These are phyloP conservation scores for Fusarium foetens DNA, from an alignment of 2,329 filamentous ascomycete genomes.

Conservation along the genomic window DNA sequence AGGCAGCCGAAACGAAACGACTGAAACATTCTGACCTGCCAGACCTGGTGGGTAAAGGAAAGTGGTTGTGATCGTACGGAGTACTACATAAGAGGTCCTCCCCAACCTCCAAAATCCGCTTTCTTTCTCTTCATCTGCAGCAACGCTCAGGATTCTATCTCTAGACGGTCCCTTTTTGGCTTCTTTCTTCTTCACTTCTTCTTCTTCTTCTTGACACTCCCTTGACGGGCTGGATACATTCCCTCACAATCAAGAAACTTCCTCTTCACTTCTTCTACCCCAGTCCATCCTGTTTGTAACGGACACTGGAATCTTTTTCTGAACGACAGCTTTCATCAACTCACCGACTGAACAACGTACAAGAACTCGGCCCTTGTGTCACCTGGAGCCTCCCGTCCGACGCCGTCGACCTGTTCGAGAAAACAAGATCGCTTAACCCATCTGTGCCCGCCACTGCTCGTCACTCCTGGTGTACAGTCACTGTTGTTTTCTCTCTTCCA, in stretches of 20 bases:
- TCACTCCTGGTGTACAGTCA: constrained; percentile 25
- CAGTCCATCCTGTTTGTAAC: constrained; percentile 26
- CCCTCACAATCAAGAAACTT: constrained; percentile 28
- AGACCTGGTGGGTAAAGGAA: constrained; percentile 1
- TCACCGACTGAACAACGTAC: constrained; percentile 27
- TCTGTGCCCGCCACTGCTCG: constrained; percentile 28
- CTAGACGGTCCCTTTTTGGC: constrained; percentile 22
- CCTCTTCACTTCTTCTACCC: not conserved
- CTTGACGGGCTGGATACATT: constrained; percentile 39
- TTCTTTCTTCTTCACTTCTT: constrained; percentile 17
- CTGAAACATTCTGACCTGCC: constrained; percentile 30
- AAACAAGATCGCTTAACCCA: constrained; percentile 31
- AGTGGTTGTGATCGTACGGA: not conserved
- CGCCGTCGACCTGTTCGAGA: constrained; percentile 34
- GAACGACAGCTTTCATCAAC: constrained; percentile 9
- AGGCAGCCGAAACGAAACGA: constrained; percentile 37
- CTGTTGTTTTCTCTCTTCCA: constrained; percentile 9
- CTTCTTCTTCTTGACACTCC: constrained; percentile 30
- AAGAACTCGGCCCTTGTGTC: constrained; percentile 24
- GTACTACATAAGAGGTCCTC: constrained; percentile 36
- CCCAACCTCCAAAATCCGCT: constrained; percentile 19
- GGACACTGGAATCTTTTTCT: constrained; percentile 26
- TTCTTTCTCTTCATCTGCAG: constrained; percentile 26
- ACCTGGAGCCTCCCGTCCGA: constrained; percentile 29
- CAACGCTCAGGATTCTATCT: constrained; percentile 41